Base-by-base conservation (phyloP, 257 asterid genomes). In the Leonotis leonurus region DNA sequence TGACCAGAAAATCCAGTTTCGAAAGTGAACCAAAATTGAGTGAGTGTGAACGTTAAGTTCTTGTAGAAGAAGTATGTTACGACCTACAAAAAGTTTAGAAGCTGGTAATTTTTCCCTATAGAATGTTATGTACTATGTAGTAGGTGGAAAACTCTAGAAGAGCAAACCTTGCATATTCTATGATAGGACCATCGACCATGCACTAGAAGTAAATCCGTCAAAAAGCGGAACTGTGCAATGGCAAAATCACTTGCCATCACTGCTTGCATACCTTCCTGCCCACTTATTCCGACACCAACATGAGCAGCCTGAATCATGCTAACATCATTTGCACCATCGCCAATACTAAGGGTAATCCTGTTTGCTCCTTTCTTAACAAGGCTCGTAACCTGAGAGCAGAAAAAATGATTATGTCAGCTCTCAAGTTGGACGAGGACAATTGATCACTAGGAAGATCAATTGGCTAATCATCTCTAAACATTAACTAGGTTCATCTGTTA, bases 251-350 rank as follows among this genome's bases (percentile, higher is more conserved):
- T 93, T 45, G 99, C 95, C 99, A 93, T 93, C 68, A 89, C 99
- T 8, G 99, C 99, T 80, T 93, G 99, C 99, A 93, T 93, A 60
- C 99, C 99, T 69, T 93, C 99, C 80, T 93, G 97, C 62, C 99
- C 99, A 71, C 99, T 93, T 67, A 93, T 89, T 37, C 99, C 99
- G 41, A 93, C 97, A 60, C 99, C 99, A 76, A 93, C 99, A 82
- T 93, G 99, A 57, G 99, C 99, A 35, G 99, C 99, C 73, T 93
- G 99, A 69, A 93, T 93, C 99, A 93, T 93, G 83, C 99, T 92
- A 56, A 92, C 99, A 70, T 92, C 99, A 60, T 92, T 92, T 62
- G 99, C 99, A 67, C 99, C 99, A 71, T 93, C 99, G 58, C 99
- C 99, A 62, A 93, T 93, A 78, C 99, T 85, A 45, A 93, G 95